Conservation (phyloP, 352 stramenopile genomes). For the Nothophytophthora sp. region DNA sequence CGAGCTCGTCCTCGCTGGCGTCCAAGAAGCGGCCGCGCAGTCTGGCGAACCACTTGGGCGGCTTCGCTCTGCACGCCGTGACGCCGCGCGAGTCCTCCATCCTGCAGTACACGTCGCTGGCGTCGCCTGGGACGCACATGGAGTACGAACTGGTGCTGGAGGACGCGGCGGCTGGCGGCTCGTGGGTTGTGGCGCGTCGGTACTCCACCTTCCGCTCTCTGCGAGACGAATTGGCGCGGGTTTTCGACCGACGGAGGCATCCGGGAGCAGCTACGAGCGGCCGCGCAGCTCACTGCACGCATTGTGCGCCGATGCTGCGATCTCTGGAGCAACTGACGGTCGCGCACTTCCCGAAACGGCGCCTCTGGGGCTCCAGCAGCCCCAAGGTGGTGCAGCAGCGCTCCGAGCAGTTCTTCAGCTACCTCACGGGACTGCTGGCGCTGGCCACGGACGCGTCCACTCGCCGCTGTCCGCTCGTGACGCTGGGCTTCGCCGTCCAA, state of each 20-base stretch:
- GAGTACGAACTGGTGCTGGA: slow-evolving; percentile 71
- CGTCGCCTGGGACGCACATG: slow-evolving; percentile 45
- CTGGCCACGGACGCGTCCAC: slow-evolving; percentile 52
- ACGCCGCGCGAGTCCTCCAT: slow-evolving; percentile 55
- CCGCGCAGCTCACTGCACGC: slow-evolving; percentile 50
- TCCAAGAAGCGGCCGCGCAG: slow-evolving; percentile 20
- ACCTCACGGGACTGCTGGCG: slow-evolving; percentile 54
- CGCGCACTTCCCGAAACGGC: slow-evolving; percentile 53
- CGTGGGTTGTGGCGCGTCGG: slow-evolving; percentile 66
- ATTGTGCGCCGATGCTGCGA: slow-evolving; percentile 52
- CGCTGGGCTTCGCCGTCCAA: slow-evolving; percentile 49
- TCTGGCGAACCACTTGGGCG: slow-evolving; percentile 45
- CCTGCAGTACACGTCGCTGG: slow-evolving; percentile 48
- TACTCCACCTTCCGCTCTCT: slow-evolving; percentile 72
- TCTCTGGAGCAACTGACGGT: slow-evolving; percentile 44
- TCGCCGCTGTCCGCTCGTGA: slow-evolving; percentile 59
- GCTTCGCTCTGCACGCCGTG: slow-evolving; percentile 65
- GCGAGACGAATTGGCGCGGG: slow-evolving; percentile 48
- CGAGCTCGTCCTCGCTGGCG: background rate
- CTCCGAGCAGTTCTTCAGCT: slow-evolving; percentile 54
- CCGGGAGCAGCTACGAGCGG: slow-evolving; percentile 6
- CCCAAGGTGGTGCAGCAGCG: slow-evolving; percentile 40
- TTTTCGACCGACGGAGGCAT: slow-evolving; percentile 37
- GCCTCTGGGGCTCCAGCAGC: slow-evolving; percentile 60
- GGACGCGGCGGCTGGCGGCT: slow-evolving; percentile 19